These are phyloP conservation scores for Xylogone sp. DNA, from an alignment of 2,329 filamentous ascomycete genomes.

Conservation along the genomic window DNA sequence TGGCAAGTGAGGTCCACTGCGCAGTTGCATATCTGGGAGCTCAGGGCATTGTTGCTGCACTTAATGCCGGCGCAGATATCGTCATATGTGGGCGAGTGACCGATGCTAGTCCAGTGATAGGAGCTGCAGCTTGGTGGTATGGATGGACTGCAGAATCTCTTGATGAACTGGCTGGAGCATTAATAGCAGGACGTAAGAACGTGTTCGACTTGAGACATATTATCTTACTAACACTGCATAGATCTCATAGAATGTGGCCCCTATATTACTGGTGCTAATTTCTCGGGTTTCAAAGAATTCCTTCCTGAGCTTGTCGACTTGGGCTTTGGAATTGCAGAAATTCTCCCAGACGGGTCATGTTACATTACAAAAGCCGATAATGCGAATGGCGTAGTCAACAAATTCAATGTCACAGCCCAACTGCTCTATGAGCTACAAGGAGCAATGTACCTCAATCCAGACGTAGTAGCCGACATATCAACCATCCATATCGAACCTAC, in stretches of 20 bases:
- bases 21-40: constrained; percentile 31
- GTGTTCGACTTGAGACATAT: constrained; percentile 5
- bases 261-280: constrained; percentile 19
- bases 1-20: constrained; percentile 9
- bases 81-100: constrained; percentile 40
- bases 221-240: background rate
- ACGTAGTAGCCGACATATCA: constrained; percentile 30
- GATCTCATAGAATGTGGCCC: constrained; percentile 24
- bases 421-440: constrained; percentile 39
- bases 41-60: constrained; percentile 34
- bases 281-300: constrained; percentile 30
- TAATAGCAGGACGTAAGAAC: constrained; percentile 22
- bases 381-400: constrained; percentile 33
- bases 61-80: constrained; percentile 37
- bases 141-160: constrained; percentile 31
- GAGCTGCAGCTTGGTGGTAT: constrained; percentile 37
- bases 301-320: constrained; percentile 32
- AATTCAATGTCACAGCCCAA: constrained; percentile 33
- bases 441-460: constrained; percentile 31
- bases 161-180: constrained; percentile 35
- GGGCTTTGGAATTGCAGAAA: constrained; percentile 41
- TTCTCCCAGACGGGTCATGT: constrained; percentile 36
- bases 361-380: constrained; percentile 40
- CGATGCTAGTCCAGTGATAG: constrained; percentile 39
- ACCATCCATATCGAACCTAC: constrained; percentile 19